phyloP scores from a whole-genome alignment of 495 filamentous ascomycete genomes.

The Baudoinia panamericana region DNA sequence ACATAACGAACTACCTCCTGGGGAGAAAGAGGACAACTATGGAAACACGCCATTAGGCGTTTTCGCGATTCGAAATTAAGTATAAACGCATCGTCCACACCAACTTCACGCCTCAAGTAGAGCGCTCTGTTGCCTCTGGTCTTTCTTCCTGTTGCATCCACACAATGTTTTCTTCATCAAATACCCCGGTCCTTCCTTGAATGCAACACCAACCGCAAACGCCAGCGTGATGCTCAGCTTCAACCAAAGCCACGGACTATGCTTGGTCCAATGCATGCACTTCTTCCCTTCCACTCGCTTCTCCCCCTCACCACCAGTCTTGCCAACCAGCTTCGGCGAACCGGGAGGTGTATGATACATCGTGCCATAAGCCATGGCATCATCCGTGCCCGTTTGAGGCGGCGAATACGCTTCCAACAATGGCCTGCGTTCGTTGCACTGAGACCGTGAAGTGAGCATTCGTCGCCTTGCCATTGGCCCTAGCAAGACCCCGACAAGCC shows the following conservation, averaged over 20 bases:
- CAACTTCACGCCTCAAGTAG: no score
- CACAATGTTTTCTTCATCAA: slow-evolving; percentile 8
- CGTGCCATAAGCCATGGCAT: slow-evolving; percentile 10
- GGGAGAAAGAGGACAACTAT: no score
- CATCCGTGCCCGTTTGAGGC: neutral
- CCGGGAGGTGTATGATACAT: slow-evolving; percentile 4
- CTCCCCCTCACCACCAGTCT: neutral
- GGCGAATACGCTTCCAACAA: slow-evolving; percentile 2
- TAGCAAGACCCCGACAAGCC: slow-evolving; percentile 17
- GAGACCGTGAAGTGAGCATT: neutral
- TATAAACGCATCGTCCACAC: no score
- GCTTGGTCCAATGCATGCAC: neutral
- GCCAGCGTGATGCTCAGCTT: slow-evolving; percentile 17
- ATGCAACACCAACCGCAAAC: slow-evolving; percentile 18
- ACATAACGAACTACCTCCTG: no score
- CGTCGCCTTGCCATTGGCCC: slow-evolving; percentile 13
- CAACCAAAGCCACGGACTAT: slow-evolving; percentile 18
- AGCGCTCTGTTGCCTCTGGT: no score
- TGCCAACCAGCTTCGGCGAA: neutral
- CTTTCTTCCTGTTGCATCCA: slow-evolving; percentile 1
- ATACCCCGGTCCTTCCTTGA: slow-evolving; percentile 17
- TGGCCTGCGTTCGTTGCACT: slow-evolving; percentile 1
- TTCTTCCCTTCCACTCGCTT: slow-evolving; percentile 5
- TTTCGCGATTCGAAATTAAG: no score
- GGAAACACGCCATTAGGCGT: no score